These are phyloP conservation scores for Lathyrus tuberosus DNA, from an alignment of 306 rosid species.

Conservation along the genomic window DNA sequence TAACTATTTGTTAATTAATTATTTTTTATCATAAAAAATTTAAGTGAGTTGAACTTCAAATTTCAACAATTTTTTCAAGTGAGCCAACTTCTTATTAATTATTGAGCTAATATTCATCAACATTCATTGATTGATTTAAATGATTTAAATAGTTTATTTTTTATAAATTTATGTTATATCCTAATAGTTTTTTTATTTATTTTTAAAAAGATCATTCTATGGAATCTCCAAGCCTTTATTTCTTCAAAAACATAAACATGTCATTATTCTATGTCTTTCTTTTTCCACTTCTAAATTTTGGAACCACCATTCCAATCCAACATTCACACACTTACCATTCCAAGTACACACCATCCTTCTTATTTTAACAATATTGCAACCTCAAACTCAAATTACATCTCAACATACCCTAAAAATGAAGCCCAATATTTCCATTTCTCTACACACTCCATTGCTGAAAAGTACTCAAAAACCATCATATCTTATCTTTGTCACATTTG, in stretches of 20 bases:
- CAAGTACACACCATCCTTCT: background rate
- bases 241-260: background rate
- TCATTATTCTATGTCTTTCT: background rate
- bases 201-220: too few species aligned
- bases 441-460: constrained; percentile 42
- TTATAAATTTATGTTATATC: background rate
- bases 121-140: too few species aligned
- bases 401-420: constrained; percentile 37
- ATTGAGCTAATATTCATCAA: too few species aligned
- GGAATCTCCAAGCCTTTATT: background rate
- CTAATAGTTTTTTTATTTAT: too few species aligned
- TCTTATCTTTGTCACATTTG: constrained; percentile 31
- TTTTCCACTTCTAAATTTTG: background rate
- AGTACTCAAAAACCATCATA: constrained; percentile 33
- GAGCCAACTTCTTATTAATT: too few species aligned
- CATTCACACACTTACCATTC: constrained; percentile 21
- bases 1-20: too few species aligned
- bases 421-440: constrained; percentile 10
- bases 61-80: too few species aligned
- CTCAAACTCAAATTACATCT: background rate
- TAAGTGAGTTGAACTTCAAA: too few species aligned
- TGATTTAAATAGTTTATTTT: too few species aligned
- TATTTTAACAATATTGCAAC: background rate
- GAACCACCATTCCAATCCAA: constrained; percentile 46
- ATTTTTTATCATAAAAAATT: too few species aligned